These are phyloP conservation scores for Tripidium arundinaceum DNA, from an alignment of 202 grass and related monocot genomes.

Conservation along the genomic window DNA sequence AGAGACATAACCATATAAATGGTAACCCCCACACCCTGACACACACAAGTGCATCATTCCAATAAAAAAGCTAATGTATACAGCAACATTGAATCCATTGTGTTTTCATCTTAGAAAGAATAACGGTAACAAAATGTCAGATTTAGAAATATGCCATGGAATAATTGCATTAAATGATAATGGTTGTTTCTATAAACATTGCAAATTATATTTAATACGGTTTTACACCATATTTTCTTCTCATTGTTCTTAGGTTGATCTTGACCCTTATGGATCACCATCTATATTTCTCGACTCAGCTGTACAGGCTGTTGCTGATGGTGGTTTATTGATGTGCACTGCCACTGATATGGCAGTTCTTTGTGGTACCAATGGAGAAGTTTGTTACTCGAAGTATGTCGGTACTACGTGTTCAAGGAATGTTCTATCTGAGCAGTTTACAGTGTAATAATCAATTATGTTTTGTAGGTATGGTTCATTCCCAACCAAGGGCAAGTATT, in stretches of 20 bases:
- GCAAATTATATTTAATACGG: background rate
- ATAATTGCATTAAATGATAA: slow-evolving; percentile 6
- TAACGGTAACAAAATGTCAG: background rate
- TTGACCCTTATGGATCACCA: slow-evolving; percentile 92
- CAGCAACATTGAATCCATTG: background rate
- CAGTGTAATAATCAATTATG: slow-evolving; percentile 30
- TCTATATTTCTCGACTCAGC: slow-evolving; percentile 90
- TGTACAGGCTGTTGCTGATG: slow-evolving; percentile 81
- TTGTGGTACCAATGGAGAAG: slow-evolving; percentile 80
- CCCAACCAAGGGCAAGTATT: slow-evolving; percentile 90
- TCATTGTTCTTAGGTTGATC: slow-evolving; percentile 63
- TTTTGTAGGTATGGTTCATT: slow-evolving; percentile 86
- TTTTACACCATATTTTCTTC: background rate
- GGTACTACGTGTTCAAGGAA: background rate
- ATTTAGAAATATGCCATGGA: slow-evolving; percentile 10
- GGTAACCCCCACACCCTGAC: background rate
- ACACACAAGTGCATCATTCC: background rate
- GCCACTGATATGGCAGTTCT: slow-evolving; percentile 97
- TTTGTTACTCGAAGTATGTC: slow-evolving; percentile 90
- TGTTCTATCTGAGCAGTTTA: slow-evolving; percentile 5
- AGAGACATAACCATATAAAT: background rate
- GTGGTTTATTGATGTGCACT: slow-evolving; percentile 87
- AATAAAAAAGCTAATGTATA: slow-evolving; percentile 9
- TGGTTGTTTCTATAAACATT: slow-evolving; percentile 3
- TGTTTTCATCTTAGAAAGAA: slow-evolving; percentile 8